These are phyloP conservation scores for Chlamydomonas schloesseri DNA, from an alignment of 139 green algal species.

Conservation along the genomic window DNA sequence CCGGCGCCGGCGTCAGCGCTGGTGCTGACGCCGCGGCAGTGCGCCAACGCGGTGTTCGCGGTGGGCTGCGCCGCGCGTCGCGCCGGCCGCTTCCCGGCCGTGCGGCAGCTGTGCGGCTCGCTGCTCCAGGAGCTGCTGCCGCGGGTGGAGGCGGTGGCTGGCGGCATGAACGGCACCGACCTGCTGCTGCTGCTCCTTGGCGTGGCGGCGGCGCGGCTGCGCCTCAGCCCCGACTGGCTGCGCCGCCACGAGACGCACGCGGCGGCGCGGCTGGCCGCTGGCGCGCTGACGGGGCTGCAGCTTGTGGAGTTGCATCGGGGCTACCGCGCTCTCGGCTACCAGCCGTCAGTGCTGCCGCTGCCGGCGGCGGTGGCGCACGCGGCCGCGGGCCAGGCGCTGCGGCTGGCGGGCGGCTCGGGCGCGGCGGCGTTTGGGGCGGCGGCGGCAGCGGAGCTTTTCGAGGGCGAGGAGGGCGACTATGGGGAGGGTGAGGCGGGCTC, in stretches of 20 bases:
- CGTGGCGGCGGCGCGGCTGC: background rate
- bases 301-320: slow-evolving; percentile 17
- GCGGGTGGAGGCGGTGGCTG: background rate
- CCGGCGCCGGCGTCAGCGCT: background rate
- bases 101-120: slow-evolving; percentile 11
- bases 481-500: no score
- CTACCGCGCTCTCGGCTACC: slow-evolving; percentile 14
- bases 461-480: no score
- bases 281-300: background rate
- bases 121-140: slow-evolving; percentile 21
- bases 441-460: no score
- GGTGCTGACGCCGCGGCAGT: slow-evolving; percentile 14
- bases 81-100: background rate
- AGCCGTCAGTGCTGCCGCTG: background rate
- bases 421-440: no score
- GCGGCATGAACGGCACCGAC: background rate
- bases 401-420: no score
- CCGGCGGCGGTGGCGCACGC: background rate
- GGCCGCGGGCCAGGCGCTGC: background rate
- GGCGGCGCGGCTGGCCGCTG: background rate
- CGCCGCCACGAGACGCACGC: slow-evolving; percentile 1
- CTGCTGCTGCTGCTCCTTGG: slow-evolving; percentile 19
- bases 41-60: slow-evolving; percentile 30
- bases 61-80: slow-evolving; percentile 10
- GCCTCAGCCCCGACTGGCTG: background rate